phyloP scores from a whole-genome alignment of 306 rosid species.

The Cicer bijugum region DNA sequence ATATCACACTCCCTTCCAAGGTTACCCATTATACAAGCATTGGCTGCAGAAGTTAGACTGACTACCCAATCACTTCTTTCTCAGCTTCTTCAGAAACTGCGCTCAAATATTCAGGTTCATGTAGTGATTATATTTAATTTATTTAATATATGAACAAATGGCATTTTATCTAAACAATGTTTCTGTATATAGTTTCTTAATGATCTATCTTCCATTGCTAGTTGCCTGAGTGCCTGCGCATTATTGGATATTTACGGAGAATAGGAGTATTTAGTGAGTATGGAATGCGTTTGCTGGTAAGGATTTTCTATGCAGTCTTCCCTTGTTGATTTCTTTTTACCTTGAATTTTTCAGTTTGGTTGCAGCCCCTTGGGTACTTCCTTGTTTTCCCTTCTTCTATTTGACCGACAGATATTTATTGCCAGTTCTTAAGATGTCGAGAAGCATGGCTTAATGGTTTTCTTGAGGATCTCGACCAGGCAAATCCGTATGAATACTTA shows the following conservation, averaged over 20 bases:
- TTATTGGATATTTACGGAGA: slow-evolving; percentile 90
- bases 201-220: slow-evolving; percentile 46
- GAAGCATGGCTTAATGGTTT: slow-evolving; percentile 97
- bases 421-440: slow-evolving; percentile 94
- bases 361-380: neutral
- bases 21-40: slow-evolving; percentile 80
- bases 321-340: slow-evolving; percentile 34
- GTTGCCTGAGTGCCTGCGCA: slow-evolving; percentile 96
- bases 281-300: slow-evolving; percentile 97
- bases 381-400: slow-evolving; percentile 28
- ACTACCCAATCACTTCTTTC: slow-evolving; percentile 95
- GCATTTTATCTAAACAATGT: slow-evolving; percentile 17
- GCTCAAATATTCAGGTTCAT: slow-evolving; percentile 93
- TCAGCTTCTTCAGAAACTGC: slow-evolving; percentile 97
- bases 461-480: slow-evolving; percentile 90
- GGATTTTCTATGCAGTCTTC: slow-evolving; percentile 25
- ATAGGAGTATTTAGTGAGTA: slow-evolving; percentile 94
- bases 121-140: slow-evolving; percentile 24
- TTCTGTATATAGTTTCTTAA: slow-evolving; percentile 34
- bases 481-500: slow-evolving; percentile 84
- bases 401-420: slow-evolving; percentile 39
- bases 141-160: slow-evolving; percentile 19
- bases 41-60: slow-evolving; percentile 88
- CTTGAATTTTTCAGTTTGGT: slow-evolving; percentile 31
- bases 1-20: slow-evolving; percentile 46